Evolutionary conservation across 352 stramenopile species (phyloP).

Genomic region (Blastocystis sp.): DNA sequence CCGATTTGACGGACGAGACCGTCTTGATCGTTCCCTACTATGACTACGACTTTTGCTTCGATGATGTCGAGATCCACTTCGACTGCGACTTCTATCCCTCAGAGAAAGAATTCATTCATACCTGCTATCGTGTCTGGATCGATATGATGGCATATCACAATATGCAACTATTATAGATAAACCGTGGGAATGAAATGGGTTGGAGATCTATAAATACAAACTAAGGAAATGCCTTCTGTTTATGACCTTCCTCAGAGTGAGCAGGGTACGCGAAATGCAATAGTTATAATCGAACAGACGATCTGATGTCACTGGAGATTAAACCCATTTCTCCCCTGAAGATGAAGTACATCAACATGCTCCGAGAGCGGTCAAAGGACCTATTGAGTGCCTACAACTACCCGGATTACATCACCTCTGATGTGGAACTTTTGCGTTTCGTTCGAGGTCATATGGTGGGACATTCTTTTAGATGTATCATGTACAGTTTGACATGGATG

Average conservation of each 20-base stretch:
- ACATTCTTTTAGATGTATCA: not conserved
- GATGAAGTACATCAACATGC: slow-evolving; percentile 57
- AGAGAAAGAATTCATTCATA: not conserved
- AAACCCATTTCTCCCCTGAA: slow-evolving; percentile 55
- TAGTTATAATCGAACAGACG: not conserved
- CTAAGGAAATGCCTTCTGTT: not conserved
- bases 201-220: not conserved
- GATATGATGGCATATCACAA: not conserved
- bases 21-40: not conserved
- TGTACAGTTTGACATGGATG: slow-evolving; percentile 47
- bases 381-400: slow-evolving; percentile 26
- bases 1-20: not conserved
- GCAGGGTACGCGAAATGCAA: not conserved
- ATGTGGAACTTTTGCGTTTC: slow-evolving; percentile 55
- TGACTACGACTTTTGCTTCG: slow-evolving; percentile 13
- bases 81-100: slow-evolving; percentile 5
- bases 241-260: not conserved
- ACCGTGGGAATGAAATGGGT: too few species aligned
- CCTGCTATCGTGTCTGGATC: not conserved
- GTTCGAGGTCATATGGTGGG: slow-evolving; percentile 46
- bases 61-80: not conserved
- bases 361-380: slow-evolving; percentile 31
- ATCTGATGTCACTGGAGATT: slow-evolving; percentile 44
- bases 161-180: not conserved
- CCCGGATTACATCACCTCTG: slow-evolving; percentile 47